A percentile compares a stretch with the other conserved stretches of the same genome.
Evolutionary conservation across 345 rosid genomes (phyloP).

Genomic region (Crucihimalaya himalaica): DNA sequence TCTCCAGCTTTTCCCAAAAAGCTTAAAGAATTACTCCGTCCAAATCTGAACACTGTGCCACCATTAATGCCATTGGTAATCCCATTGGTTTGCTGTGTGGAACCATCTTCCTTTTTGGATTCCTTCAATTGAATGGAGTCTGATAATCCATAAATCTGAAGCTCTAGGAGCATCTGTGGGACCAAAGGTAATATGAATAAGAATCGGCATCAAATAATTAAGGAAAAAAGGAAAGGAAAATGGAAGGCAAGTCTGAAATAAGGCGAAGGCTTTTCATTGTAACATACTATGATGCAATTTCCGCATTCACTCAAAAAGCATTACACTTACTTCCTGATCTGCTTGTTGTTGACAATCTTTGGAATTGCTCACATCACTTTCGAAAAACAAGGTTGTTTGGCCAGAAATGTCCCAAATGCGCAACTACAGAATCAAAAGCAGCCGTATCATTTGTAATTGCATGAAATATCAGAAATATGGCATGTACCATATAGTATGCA

Average conservation of each 20-base stretch:
- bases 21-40: slow-evolving; percentile 48
- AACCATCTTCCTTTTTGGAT: slow-evolving; percentile 69
- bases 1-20: slow-evolving; percentile 70
- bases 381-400: slow-evolving; percentile 61
- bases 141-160: slow-evolving; percentile 96
- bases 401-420: slow-evolving; percentile 96
- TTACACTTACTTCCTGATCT: slow-evolving; percentile 77
- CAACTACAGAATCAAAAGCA: slow-evolving; percentile 50
- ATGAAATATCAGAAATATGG: slow-evolving; percentile 33
- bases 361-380: slow-evolving; percentile 55
- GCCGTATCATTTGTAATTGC: background rate
- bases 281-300: slow-evolving; percentile 12
- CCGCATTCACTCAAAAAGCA: slow-evolving; percentile 3
- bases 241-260: background rate
- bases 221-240: background rate
- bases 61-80: slow-evolving; percentile 58
- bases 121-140: slow-evolving; percentile 82
- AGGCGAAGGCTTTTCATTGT: background rate
- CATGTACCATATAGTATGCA: background rate
- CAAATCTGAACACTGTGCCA: slow-evolving; percentile 49
- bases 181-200: slow-evolving; percentile 35
- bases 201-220: slow-evolving; percentile 6
- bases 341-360: slow-evolving; percentile 64
- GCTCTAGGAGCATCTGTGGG: slow-evolving; percentile 71
- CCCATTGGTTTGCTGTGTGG: slow-evolving; percentile 52